Base-by-base conservation (phyloP, 805 yeast species). In the Ogataea kodamae region DNA sequence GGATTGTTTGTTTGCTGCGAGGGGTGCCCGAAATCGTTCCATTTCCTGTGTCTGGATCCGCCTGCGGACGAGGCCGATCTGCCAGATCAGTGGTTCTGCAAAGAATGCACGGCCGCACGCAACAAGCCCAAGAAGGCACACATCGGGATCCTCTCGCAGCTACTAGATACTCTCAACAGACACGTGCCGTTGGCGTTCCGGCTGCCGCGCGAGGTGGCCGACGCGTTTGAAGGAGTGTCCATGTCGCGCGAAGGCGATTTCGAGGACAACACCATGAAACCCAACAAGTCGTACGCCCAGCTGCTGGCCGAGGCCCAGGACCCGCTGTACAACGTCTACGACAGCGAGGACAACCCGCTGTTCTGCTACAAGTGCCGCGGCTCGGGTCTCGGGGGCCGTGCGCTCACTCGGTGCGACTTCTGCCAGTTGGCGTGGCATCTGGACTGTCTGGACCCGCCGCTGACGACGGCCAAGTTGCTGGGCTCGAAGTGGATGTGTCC, bases 1-100 rank as follows among this genome's bases (percentile, higher is more conserved):
- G 98, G 98, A 9, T 70, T 84, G 17, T 88, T 90, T 49, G 66
- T 90, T 15, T 92, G 97, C 60, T 90, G 98, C 61, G 98, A 90
- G 49, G 70, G 84, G 2, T 90, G 98, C 59, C 96, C 97, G 0
- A 72, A 71, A 49, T 84, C 96, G 2, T 92, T 90, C 60, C 98
- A 90, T 55, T 87, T 92, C 53, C 68, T 84, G 5, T 90, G 98
- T 57, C 74, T 90, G 40, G 82, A 85, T 49, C 97, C 97, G 3
- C 97, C 98, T 0, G 61, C 81, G 20, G 86, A 81, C 46, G 87
- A 81, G 25, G 68, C 72, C 31, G 54, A 70, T 22, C 61, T 86
- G 6, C 97, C 97, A 0, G 96, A 83, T 22, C 81, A 77, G 42
- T 90, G 98, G 98, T 77, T 70, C 46, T 90, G 98, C 62, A 70